Percentiles rank a stretch among this genome's conserved stretches.
These are phyloP conservation scores for Claviceps citrina DNA, from an alignment of 2,329 filamentous ascomycete species.

Conservation along the genomic window DNA sequence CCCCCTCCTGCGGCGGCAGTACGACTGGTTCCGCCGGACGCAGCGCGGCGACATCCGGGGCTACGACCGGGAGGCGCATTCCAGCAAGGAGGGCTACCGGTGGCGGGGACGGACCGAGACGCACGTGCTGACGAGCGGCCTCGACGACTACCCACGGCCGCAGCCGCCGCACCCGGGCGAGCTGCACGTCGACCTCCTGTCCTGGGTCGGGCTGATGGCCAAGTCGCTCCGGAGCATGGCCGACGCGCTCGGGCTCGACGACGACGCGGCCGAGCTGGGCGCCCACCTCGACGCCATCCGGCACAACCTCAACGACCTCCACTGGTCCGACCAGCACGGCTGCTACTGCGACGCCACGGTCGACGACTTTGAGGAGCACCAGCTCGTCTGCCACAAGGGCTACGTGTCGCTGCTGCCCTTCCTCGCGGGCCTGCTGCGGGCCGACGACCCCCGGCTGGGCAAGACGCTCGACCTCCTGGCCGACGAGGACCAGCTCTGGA, in stretches of 20 bases:
- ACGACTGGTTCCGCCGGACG: slow-evolving; percentile 87
- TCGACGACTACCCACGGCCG: slow-evolving; percentile 90
- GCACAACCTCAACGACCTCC: slow-evolving; percentile 78
- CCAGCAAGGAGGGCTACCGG: slow-evolving; percentile 79
- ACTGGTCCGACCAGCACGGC: slow-evolving; percentile 70
- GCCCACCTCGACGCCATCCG: slow-evolving; percentile 62
- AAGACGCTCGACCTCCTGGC: slow-evolving; percentile 62
- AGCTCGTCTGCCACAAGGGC: slow-evolving; percentile 86
- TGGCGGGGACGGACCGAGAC: slow-evolving; percentile 81
- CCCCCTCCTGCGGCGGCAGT: slow-evolving; percentile 75
- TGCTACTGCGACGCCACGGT: slow-evolving; percentile 92
- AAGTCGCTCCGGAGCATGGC: slow-evolving; percentile 72
- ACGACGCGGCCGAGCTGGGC: slow-evolving; percentile 60
- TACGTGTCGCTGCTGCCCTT: slow-evolving; percentile 93
- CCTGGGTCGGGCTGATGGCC: slow-evolving; percentile 96
- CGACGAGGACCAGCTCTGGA: slow-evolving; percentile 80
- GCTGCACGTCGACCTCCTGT: slow-evolving; percentile 85
- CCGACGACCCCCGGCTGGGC: slow-evolving; percentile 59
- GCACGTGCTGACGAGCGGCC: slow-evolving; percentile 81
- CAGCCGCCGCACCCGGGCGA: slow-evolving; percentile 91
- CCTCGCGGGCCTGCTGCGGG: slow-evolving; percentile 61
- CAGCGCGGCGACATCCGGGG: slow-evolving; percentile 80
- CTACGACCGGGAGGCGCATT: slow-evolving; percentile 81
- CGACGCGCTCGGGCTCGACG: slow-evolving; percentile 53
- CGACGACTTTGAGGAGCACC: slow-evolving; percentile 83